Percentiles rank a stretch among this genome's conserved stretches.
These are phyloP conservation scores for Phytophthora ohioensis DNA, from an alignment of 352 stramenopile genomes.

Conservation along the genomic window DNA sequence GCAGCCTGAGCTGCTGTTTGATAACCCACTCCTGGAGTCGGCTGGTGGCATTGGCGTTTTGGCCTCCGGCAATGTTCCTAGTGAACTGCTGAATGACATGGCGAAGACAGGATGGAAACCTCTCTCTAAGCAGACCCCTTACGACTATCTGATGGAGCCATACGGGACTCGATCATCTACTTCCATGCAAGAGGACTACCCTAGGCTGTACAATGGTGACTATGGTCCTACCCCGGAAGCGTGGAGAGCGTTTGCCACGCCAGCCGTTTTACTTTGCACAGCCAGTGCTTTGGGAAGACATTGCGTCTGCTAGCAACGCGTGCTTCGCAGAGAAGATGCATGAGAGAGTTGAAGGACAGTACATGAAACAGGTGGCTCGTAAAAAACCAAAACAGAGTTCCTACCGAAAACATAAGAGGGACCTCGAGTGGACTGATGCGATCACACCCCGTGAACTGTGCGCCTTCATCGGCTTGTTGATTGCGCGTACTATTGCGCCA, in stretches of 20 bases:
- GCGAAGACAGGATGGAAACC: neutral
- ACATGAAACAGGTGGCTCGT: conserved; percentile 12
- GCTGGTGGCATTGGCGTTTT: neutral
- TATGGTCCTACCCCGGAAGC: neutral
- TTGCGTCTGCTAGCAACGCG: neutral
- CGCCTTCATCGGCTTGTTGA: conserved; percentile 4
- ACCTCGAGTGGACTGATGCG: neutral
- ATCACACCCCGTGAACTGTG: conserved; percentile 13
- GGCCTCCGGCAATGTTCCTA: neutral
- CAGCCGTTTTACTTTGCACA: conserved; percentile 5
- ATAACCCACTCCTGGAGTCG: neutral
- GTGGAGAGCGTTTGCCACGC: neutral
- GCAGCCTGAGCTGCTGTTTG: neutral
- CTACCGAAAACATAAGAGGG: neutral
- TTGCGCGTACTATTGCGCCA: conserved; percentile 11
- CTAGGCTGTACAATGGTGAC: conserved; percentile 5
- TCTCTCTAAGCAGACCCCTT: neutral
- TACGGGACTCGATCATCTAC: neutral
- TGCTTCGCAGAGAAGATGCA: conserved; percentile 17
- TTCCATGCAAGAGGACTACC: neutral
- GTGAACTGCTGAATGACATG: neutral
- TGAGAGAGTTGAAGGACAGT: neutral
- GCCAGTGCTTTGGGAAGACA: conserved; percentile 4
- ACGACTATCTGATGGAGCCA: conserved; percentile 8
- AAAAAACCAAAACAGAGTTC: conserved; percentile 9